phyloP scores from a whole-genome alignment of 192 early-diverging fungal species.

The Rhizophagus sp. region DNA sequence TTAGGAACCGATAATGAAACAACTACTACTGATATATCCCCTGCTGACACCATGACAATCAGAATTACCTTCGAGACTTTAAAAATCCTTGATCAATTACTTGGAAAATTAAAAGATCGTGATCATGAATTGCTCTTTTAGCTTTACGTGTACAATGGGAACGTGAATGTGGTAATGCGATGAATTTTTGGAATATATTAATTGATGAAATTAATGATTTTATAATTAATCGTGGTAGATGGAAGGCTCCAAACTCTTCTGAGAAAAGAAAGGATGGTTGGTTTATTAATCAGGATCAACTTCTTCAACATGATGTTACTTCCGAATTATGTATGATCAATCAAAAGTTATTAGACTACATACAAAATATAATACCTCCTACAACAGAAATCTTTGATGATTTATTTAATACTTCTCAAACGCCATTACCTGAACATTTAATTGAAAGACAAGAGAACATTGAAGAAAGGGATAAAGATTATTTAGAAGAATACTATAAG shows the following conservation, averaged over 20 bases:
- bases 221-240: conserved; percentile 26
- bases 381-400: conserved; percentile 45
- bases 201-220: conserved; percentile 32
- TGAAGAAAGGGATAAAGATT: conserved; percentile 38
- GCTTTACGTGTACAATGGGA: conserved; percentile 43
- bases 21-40: conserved; percentile 35
- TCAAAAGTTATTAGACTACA: conserved; percentile 30
- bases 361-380: conserved; percentile 36
- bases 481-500: conserved; percentile 31
- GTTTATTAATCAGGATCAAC: conserved; percentile 9
- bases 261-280: conserved; percentile 18
- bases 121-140: conserved; percentile 39
- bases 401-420: conserved; percentile 36
- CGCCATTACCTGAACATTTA: conserved; percentile 38
- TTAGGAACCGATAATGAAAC: conserved; percentile 31
- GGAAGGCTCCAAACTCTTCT: conserved; percentile 1
- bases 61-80: conserved; percentile 47
- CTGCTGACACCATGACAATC: conserved; percentile 51
- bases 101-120: conserved; percentile 34
- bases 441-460: conserved; percentile 36
- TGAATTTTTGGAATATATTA: conserved; percentile 28
- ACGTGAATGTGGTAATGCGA: conserved; percentile 33
- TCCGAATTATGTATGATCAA: conserved; percentile 23
- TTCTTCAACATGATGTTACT: conserved; percentile 7
- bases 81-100: conserved; percentile 40